phyloP scores from a whole-genome alignment of 1,139 yeast species.

The Kurtzmaniella quercitrusa region DNA sequence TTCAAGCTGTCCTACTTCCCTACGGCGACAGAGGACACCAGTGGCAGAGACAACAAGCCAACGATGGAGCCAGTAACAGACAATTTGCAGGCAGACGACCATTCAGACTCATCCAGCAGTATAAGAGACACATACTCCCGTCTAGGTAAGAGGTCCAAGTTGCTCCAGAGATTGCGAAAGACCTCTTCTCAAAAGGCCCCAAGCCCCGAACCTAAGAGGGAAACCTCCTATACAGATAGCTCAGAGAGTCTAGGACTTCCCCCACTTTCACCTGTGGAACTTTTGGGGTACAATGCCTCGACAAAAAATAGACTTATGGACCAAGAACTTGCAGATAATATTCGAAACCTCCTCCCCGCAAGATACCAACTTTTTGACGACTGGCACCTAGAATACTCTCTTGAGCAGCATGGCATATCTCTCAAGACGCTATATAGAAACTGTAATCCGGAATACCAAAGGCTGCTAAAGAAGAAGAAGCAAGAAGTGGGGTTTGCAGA shows the following conservation, averaged over 20 bases:
- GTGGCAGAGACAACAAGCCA: neutral
- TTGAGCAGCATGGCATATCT: conserved; percentile 92
- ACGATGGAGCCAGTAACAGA: neutral
- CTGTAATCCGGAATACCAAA: conserved; percentile 30
- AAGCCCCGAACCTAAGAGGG: neutral
- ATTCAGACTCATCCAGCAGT: neutral
- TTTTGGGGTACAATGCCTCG: conserved; percentile 52
- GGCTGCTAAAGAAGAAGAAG: conserved; percentile 16
- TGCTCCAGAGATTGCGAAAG: conserved; percentile 4
- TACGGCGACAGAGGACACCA: neutral
- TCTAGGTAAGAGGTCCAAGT: conserved; percentile 4
- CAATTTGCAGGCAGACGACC: neutral
- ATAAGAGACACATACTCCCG: conserved; percentile 7
- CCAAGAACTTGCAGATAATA: conserved; percentile 63
- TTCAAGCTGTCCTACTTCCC: neutral
- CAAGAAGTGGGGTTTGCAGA: conserved; percentile 36
- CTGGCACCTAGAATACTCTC: conserved; percentile 76
- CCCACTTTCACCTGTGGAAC: conserved; percentile 28
- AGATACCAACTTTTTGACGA: conserved; percentile 69
- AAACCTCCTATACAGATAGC: neutral
- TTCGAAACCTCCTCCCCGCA: conserved; percentile 70
- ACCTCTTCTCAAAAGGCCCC: neutral
- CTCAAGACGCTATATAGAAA: conserved; percentile 65
- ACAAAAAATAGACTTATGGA: conserved; percentile 59
- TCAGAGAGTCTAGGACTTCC: conserved; percentile 16